Evolutionary conservation across 352 stramenopile species (phyloP).

Genomic region (Phytophthora meadii): DNA sequence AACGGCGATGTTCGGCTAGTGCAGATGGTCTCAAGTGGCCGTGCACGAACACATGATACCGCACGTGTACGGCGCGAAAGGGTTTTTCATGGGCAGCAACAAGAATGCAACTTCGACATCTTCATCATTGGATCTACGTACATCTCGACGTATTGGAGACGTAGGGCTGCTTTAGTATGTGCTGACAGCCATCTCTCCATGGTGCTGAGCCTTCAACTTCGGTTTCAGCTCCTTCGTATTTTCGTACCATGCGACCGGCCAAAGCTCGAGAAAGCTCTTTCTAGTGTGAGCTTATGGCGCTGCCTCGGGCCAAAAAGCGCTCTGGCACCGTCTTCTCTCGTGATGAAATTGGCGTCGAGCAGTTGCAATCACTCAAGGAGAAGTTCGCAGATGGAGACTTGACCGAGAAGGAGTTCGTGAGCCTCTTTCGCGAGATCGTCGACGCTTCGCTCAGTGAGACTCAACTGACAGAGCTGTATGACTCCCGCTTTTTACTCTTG

Average conservation of each 20-base stretch:
- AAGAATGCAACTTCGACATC: neutral
- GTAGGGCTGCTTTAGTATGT: too few relatives aligned
- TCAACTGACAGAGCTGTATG: constrained; percentile 85
- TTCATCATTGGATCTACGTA: neutral
- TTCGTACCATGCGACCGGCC: constrained; percentile 2
- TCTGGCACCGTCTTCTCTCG: constrained; percentile 77
- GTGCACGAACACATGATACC: constrained; percentile 17
- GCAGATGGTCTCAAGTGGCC: constrained; percentile 22
- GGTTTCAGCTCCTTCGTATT: constrained; percentile 32
- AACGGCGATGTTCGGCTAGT: constrained; percentile 2
- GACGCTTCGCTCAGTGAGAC: constrained; percentile 78
- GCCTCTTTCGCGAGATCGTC: constrained; percentile 83
- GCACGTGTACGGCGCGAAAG: constrained; percentile 10
- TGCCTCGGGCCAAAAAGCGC: constrained; percentile 44
- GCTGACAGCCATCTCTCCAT: too few relatives aligned
- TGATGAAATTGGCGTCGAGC: constrained; percentile 83
- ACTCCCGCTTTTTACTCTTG: neutral
- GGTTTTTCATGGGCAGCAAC: neutral
- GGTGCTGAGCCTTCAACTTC: constrained; percentile 1
- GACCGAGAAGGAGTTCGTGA: constrained; percentile 87
- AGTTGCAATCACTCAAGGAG: constrained; percentile 85
- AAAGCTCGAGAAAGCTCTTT: neutral
- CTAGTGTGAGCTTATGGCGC: constrained; percentile 16
- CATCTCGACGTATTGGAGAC: too few relatives aligned
- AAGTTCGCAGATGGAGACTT: constrained; percentile 86